Conservation (phyloP, 2,329 filamentous ascomycete genomes). For the Onygenales sp. region DNA sequence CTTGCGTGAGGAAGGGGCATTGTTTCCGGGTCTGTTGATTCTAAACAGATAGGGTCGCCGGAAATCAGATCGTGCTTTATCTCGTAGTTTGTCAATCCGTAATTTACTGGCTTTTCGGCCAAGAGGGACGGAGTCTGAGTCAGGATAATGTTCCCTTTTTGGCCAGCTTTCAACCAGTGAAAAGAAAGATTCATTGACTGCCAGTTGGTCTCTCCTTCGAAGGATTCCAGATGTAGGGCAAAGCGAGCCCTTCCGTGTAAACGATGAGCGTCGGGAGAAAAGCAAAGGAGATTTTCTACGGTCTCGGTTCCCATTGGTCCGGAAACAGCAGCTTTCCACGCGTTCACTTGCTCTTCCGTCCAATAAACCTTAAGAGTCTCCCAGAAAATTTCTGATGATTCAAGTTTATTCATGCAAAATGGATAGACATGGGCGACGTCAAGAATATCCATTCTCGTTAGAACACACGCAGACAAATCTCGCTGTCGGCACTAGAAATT, state of each 20-base stretch:
- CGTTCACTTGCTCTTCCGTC: not conserved
- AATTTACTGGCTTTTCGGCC: not conserved
- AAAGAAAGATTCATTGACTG: not conserved
- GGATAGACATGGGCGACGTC: not conserved
- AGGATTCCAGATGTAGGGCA: not conserved
- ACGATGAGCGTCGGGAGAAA: not conserved
- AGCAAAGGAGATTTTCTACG: not conserved
- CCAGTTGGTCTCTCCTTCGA: not conserved
- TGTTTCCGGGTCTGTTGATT: not conserved
- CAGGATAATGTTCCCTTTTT: not conserved
- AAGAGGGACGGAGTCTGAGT: not conserved
- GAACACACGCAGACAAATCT: not conserved
- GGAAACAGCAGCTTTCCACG: not conserved
- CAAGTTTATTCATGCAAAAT: not conserved
- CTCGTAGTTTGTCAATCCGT: not conserved
- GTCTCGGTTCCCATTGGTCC: not conserved
- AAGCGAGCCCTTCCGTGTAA: not conserved
- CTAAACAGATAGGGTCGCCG: not conserved
- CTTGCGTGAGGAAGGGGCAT: not conserved
- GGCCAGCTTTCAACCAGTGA: not conserved
- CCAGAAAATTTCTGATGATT: not conserved
- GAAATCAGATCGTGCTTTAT: not conserved
- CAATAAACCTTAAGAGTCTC: not conserved
- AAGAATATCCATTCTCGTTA: not conserved
- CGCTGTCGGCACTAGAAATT: not conserved